These are phyloP conservation scores for Cadophora sp. DNA, from an alignment of 2,329 filamentous ascomycete genomes.

Conservation along the genomic window DNA sequence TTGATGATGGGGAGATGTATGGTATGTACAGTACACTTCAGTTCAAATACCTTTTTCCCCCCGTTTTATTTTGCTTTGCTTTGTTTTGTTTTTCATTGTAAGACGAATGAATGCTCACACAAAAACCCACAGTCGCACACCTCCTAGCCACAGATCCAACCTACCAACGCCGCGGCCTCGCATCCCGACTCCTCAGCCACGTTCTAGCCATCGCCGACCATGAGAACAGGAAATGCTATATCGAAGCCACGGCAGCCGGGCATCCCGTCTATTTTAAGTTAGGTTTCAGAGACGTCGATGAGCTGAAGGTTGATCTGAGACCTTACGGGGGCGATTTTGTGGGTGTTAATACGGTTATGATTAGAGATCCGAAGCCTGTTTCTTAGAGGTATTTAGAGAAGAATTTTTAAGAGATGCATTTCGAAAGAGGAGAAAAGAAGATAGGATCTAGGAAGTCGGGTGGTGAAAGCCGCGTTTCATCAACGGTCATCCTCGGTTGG, in stretches of 20 bases:
- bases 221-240: conserved; percentile 45
- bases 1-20: conserved; percentile 45
- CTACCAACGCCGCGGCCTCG: conserved; percentile 48
- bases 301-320: conserved; percentile 39
- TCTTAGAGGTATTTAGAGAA: neutral
- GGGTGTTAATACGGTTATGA: conserved; percentile 39
- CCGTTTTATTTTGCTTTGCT: neutral
- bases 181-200: conserved; percentile 45
- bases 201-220: conserved; percentile 48
- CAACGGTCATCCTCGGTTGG: neutral
- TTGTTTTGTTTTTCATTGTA: neutral
- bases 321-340: conserved; percentile 37
- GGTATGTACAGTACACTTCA: too few species aligned
- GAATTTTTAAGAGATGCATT: too few species aligned
- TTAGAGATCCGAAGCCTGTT: conserved; percentile 37
- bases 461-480: neutral
- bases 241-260: conserved; percentile 50
- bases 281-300: conserved; percentile 46
- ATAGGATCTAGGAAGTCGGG: neutral
- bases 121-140: conserved; percentile 45
- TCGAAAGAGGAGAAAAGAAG: too few species aligned
- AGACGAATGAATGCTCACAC: neutral
- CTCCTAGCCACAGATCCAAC: conserved; percentile 47
- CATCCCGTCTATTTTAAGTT: conserved; percentile 49
- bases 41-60: neutral